Base-by-base conservation (phyloP, 2,329 filamentous ascomycete species). In the Stemphylium lycopersici region DNA sequence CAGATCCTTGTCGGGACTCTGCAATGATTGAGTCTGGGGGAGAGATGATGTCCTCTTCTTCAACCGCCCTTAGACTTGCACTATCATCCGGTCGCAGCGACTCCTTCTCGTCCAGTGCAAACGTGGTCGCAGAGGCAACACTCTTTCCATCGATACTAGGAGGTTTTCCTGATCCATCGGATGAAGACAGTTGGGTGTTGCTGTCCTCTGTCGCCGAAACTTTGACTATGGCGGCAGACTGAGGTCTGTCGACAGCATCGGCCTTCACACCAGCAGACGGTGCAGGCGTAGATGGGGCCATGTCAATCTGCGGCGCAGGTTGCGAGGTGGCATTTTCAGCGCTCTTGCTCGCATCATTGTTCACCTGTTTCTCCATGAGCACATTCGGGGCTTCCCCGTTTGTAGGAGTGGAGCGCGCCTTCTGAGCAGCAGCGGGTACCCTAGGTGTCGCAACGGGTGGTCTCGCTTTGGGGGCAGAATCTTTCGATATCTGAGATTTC, bases 31-130 rank as follows among this genome's bases (percentile, higher is more conserved):
- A 93, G 24, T 88, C 89, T 38, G 88, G 84, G 38, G 91, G 83
- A 0, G 91, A 95, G 59, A 90, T 88, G 26, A 87, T 81, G 71
- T 97, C 93, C 66, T 97, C 93, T 66, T 98, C 93, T 62, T 97
- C 93, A 11, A 88, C 88, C 6, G 90, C 90, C 75, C 96, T 91
- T 13, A 96, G 89, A 72, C 93, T 97, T 31, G 93, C 93, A 75
- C 93, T 97, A 71, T 98, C 93, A 76, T 98, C 93, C 7, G 93
- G 93, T 11, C 93, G 88, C 48, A 97, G 82, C 5, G 93, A 97
- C 73, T 97, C 93, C 74, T 97, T 97, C 76, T 98, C 93, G 68
- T 98, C 93, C 71, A 97, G 81, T n/a, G 91, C 92, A 77, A 96
- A 97, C 0, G 93, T 97, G 4, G 91, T 96, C 13, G 91, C 91